phyloP scores from a whole-genome alignment of 1,284 basidiomycete species.

The Cutaneotrichosporon arboriforme region DNA sequence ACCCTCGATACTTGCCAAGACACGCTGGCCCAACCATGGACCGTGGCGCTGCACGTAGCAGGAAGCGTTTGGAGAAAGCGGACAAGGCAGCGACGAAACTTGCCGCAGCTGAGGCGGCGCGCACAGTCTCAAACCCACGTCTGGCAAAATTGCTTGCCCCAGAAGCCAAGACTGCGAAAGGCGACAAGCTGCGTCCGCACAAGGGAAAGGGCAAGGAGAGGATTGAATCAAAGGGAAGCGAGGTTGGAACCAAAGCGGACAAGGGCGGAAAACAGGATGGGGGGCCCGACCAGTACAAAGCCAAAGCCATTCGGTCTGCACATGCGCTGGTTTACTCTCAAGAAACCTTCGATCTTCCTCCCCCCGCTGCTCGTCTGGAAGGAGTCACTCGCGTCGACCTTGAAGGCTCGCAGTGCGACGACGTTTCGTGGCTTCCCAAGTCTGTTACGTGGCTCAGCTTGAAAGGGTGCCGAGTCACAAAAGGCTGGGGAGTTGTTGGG shows the following conservation, averaged over 20 bases:
- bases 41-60: slow-evolving; percentile 41
- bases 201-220: slow-evolving; percentile 2
- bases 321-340: slow-evolving; percentile 35
- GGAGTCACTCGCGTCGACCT: slow-evolving; percentile 38
- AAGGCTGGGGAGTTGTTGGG: slow-evolving; percentile 39
- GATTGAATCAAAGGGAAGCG: neutral
- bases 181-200: neutral
- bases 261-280: slow-evolving; percentile 4
- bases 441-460: slow-evolving; percentile 40
- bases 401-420: slow-evolving; percentile 29
- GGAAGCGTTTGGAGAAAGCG: slow-evolving; percentile 22
- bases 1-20: no score
- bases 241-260: neutral
- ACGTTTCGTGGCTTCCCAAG: slow-evolving; percentile 34
- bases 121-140: neutral
- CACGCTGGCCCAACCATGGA: slow-evolving; percentile 25
- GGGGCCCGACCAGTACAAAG: slow-evolving; percentile 34
- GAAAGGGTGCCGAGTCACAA: slow-evolving; percentile 30
- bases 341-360: slow-evolving; percentile 31
- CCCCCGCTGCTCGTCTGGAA: slow-evolving; percentile 23
- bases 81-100: slow-evolving; percentile 3
- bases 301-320: slow-evolving; percentile 40
- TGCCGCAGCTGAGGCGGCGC: neutral
- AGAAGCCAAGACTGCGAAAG: neutral
- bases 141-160: slow-evolving; percentile 1